Base-by-base conservation (phyloP, 805 yeast species). In the Sporopachydermia lactativora region DNA sequence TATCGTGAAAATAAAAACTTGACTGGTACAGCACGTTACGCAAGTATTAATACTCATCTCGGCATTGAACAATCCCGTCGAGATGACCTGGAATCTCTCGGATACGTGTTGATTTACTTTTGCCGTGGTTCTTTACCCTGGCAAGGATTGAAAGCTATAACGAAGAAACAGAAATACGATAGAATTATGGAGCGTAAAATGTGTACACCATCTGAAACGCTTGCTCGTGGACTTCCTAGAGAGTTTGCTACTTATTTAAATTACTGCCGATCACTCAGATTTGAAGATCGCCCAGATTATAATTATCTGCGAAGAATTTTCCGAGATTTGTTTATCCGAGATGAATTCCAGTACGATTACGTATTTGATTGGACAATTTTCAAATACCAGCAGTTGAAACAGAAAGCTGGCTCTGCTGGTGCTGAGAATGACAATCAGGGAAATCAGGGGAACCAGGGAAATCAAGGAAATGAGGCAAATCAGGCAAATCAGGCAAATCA, bases 121-220 rank as follows among this genome's bases (percentile, higher is more conserved):
- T 81, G 95, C 61, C 76, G 95, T 43, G 97, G 98, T 36, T 81
- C 94, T 14, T 73, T 89, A 53, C 98, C 98, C 41, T 89, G 98
- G 98, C 98, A 89, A 64, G 98, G 98, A 3, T 72, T 89, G 54
- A 86, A 86, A 62, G 98, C 97, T 34, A 92, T 89, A 17, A 85
- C 96, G 13, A 89, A 89, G 65, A 83, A 94, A 65, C 96, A 89
- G 61, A 89, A 92, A 63, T 89, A 89, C 62, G 96, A 89, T 64
- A 74, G 96, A 46, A 92, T 89, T 52, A 78, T 89, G 77, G 96
- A 89, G 59, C 84, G 83, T 68, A 89, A 89, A 61, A 76, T 88
- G 75, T 76, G 94, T 39, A 84, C 95, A 5, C 80, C 94, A 17
- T 74, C 88, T 35, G 92, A 83, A 54, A 72, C 77, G 11, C 71